These are phyloP conservation scores for Phellopilus nigrolimitatus DNA, from an alignment of 1,284 basidiomycete genomes.

Conservation along the genomic window DNA sequence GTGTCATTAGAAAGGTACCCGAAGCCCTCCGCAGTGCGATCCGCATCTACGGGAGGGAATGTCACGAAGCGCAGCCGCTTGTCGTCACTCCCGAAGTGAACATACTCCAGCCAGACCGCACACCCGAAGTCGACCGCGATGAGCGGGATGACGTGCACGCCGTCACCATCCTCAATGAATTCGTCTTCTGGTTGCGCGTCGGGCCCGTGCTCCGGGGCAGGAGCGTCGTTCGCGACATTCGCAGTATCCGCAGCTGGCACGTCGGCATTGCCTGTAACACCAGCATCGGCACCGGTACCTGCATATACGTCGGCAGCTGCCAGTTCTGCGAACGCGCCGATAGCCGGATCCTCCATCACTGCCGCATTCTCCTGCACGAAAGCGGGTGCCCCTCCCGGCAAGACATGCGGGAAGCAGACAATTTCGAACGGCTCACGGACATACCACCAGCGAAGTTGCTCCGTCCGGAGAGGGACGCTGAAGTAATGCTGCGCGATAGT, in stretches of 20 bases:
- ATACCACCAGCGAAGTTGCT: slow-evolving; percentile 43
- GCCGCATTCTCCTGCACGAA: neutral
- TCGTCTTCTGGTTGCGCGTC: slow-evolving; percentile 16
- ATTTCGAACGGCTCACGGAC: slow-evolving; percentile 66
- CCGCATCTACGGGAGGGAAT: slow-evolving; percentile 49
- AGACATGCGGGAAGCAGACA: slow-evolving; percentile 36
- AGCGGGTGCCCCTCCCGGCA: neutral
- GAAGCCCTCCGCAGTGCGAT: slow-evolving; percentile 20
- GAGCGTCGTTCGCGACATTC: neutral
- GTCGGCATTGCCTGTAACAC: neutral
- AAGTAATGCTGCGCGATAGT: slow-evolving; percentile 76
- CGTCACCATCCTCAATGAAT: slow-evolving; percentile 33
- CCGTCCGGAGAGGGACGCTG: slow-evolving; percentile 43
- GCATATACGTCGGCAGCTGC: neutral
- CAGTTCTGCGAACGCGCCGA: neutral
- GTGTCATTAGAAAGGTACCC: neutral
- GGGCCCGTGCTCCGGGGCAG: neutral
- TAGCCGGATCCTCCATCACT: neutral
- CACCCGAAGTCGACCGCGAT: slow-evolving; percentile 77
- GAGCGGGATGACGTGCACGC: slow-evolving; percentile 55
- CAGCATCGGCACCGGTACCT: neutral
- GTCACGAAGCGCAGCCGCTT: slow-evolving; percentile 63
- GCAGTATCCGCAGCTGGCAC: neutral
- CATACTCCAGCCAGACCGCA: slow-evolving; percentile 68
- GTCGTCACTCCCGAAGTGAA: slow-evolving; percentile 32